Evolutionary conservation across 1,139 yeast genomes (phyloP).

Genomic region (Scheffersomyces cryptocercus): DNA sequence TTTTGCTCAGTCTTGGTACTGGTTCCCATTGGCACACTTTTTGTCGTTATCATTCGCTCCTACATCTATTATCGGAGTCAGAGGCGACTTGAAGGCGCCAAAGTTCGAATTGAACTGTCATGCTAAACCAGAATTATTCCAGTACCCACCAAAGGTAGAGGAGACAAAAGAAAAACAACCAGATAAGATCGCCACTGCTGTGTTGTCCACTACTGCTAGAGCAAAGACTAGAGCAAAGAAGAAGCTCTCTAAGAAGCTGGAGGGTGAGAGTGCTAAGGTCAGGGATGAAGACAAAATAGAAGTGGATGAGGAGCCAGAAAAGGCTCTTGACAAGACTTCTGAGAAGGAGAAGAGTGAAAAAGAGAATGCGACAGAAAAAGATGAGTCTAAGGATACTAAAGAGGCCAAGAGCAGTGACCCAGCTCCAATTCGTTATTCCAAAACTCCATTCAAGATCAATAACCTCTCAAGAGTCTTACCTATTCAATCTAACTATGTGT

Average conservation of each 20-base stretch:
- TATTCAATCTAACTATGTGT: constrained; percentile 80
- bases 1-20: constrained; percentile 95
- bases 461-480: constrained; percentile 91
- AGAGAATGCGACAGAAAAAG: constrained; percentile 23
- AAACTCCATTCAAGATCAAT: constrained; percentile 65
- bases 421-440: constrained; percentile 42
- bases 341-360: constrained; percentile 20
- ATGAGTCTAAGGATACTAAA: constrained; percentile 19
- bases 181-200: constrained; percentile 90
- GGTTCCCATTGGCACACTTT: constrained; percentile 97
- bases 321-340: constrained; percentile 18
- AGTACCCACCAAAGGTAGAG: constrained; percentile 87
- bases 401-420: constrained; percentile 30
- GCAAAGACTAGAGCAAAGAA: constrained; percentile 92
- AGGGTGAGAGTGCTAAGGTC: constrained; percentile 25
- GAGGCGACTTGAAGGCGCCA: constrained; percentile 84
- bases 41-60: constrained; percentile 90
- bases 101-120: constrained; percentile 80
- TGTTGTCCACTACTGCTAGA: constrained; percentile 86
- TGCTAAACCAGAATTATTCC: constrained; percentile 76
- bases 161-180: constrained; percentile 81
- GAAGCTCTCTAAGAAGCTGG: constrained; percentile 55
- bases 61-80: constrained; percentile 85
- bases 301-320: constrained; percentile 23
- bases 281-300: constrained; percentile 29